These are phyloP conservation scores for Penicillium alfredii DNA, from an alignment of 495 filamentous ascomycete species.

Conservation along the genomic window DNA sequence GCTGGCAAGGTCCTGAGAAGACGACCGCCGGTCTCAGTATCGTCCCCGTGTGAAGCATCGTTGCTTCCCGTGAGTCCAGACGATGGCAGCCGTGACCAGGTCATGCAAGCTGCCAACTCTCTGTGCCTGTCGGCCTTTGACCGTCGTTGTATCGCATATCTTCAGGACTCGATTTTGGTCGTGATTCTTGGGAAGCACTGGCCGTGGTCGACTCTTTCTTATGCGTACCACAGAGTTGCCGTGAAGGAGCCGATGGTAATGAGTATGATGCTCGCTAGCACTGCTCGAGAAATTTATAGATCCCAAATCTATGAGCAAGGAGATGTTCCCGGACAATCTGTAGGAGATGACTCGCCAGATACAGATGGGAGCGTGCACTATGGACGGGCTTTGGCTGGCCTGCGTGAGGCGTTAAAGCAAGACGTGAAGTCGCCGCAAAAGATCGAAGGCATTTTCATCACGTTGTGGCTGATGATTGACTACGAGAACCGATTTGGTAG, in stretches of 20 bases:
- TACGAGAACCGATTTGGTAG: slow-evolving; percentile 33
- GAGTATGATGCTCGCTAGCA: slow-evolving; percentile 33
- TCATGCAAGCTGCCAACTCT: slow-evolving; percentile 26
- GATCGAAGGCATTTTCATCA: slow-evolving; percentile 31
- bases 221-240: slow-evolving; percentile 29
- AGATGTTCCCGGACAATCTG: slow-evolving; percentile 4
- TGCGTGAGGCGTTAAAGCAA: slow-evolving; percentile 25
- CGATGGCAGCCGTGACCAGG: neutral
- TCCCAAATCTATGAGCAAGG: slow-evolving; percentile 16
- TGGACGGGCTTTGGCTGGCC: slow-evolving; percentile 25
- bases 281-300: slow-evolving; percentile 26
- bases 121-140: slow-evolving; percentile 24
- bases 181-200: slow-evolving; percentile 31
- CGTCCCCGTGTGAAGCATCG: neutral
- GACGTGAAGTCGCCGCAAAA: slow-evolving; percentile 24
- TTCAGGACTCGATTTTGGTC: slow-evolving; percentile 28
- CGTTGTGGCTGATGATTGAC: slow-evolving; percentile 33
- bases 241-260: slow-evolving; percentile 30
- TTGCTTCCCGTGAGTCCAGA: slow-evolving; percentile 6
- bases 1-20: no score
- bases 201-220: slow-evolving; percentile 31
- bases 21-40: no score
- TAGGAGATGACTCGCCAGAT: slow-evolving; percentile 12
- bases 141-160: slow-evolving; percentile 23
- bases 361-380: slow-evolving; percentile 24